Percentiles rank a stretch among this genome's conserved stretches.
Evolutionary conservation across 306 rosid species (phyloP).

Genomic region (Hippophae gyantsensis): DNA sequence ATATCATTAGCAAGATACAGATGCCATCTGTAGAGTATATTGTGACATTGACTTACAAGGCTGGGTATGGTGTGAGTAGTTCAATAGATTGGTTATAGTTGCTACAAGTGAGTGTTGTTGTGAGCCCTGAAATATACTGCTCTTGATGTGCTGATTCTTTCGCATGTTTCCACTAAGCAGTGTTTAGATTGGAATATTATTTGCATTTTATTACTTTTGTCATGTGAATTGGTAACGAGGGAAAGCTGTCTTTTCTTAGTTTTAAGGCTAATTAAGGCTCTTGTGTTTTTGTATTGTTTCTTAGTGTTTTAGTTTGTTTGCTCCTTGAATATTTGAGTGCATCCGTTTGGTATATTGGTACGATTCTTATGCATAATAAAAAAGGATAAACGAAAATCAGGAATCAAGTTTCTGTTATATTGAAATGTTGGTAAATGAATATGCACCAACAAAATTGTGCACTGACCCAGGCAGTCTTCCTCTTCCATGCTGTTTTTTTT

Average conservation of each 20-base stretch:
- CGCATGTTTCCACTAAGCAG: background rate
- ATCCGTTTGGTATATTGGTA: too few relatives aligned
- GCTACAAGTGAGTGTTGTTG: background rate
- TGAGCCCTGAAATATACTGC: conserved; percentile 7
- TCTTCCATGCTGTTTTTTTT: too few relatives aligned
- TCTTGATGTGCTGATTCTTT: background rate
- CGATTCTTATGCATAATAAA: too few relatives aligned
- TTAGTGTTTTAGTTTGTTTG: background rate
- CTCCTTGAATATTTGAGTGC: too few relatives aligned
- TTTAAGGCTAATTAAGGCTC: conserved; percentile 3
- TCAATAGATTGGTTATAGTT: background rate
- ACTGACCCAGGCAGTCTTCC: too few relatives aligned
- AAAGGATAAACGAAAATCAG: too few relatives aligned
- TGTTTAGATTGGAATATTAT: conserved; percentile 6
- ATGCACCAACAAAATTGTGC: too few relatives aligned
- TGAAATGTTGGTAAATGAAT: too few relatives aligned
- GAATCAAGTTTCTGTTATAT: too few relatives aligned
- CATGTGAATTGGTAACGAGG: conserved; percentile 3
- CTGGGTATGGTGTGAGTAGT: background rate
- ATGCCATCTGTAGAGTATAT: background rate
- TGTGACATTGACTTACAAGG: too few relatives aligned
- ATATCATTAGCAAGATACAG: background rate
- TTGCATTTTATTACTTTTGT: background rate
- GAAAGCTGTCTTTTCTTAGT: conserved; percentile 16
- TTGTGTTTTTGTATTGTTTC: background rate